phyloP scores from a whole-genome alignment of 305 asterid species.

The Rubia peregrina region DNA sequence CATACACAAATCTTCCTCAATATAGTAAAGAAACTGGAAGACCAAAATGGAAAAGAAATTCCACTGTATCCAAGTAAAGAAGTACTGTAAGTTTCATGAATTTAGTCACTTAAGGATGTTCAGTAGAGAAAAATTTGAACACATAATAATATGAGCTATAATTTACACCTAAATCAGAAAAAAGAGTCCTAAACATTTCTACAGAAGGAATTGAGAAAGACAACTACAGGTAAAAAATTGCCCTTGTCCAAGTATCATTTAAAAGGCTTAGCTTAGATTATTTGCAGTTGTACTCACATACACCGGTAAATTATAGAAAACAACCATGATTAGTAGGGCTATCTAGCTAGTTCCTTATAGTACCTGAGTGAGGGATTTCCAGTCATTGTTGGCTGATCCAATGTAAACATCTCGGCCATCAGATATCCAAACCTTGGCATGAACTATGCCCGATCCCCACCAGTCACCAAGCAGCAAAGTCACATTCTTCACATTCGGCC shows the following conservation, averaged over 20 bases:
- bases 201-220: conserved; percentile 16
- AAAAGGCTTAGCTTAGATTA: background rate
- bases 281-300: background rate
- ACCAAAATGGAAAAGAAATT: background rate
- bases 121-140: background rate
- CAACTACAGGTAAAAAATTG: background rate
- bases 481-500: conserved; percentile 64
- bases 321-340: background rate
- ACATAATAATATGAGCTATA: background rate
- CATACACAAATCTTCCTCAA: background rate
- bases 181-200: background rate
- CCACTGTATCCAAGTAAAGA: background rate
- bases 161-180: background rate
- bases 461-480: conserved; percentile 65
- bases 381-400: conserved; percentile 93
- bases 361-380: conserved; percentile 96
- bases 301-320: background rate
- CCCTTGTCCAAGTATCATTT: background rate
- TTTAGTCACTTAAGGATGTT: background rate
- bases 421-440: conserved; percentile 92
- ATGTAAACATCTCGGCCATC: conserved; percentile 64
- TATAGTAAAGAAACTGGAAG: background rate
- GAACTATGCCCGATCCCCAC: conserved; percentile 89
- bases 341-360: background rate
- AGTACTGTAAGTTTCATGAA: background rate